Conservation (phyloP, 768 basidiomycete genomes). For the Cyclocybe cylindracea region DNA sequence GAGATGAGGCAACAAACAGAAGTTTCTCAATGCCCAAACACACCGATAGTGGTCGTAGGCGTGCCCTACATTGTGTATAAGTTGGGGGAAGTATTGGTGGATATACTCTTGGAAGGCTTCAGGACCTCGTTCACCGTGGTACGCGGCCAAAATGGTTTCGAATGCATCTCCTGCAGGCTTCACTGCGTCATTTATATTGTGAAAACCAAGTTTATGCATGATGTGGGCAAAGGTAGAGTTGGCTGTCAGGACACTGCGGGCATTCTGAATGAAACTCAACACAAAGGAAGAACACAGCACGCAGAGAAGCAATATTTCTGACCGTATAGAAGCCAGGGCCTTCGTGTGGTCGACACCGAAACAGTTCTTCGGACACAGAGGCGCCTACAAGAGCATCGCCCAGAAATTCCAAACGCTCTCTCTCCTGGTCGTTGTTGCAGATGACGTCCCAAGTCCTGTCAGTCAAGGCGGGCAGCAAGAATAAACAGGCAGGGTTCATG, state of each 20-base stretch:
- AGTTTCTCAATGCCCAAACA: not conserved
- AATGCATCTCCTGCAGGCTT: constrained; percentile 49
- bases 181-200: constrained; percentile 14
- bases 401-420: constrained; percentile 47
- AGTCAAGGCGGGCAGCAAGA: constrained; percentile 34
- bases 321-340: constrained; percentile 37
- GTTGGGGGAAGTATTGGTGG: constrained; percentile 34
- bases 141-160: constrained; percentile 47
- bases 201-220: constrained; percentile 34
- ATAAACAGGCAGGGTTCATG: constrained; percentile 18
- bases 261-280: constrained; percentile 10
- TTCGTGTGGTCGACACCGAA: constrained; percentile 29
- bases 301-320: constrained; percentile 1
- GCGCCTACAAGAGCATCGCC: constrained; percentile 49
- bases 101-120: constrained; percentile 39
- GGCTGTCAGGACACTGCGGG: constrained; percentile 21
- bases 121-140: constrained; percentile 39
- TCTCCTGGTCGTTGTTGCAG: constrained; percentile 20
- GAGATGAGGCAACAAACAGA: not conserved
- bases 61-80: constrained; percentile 33
- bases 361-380: constrained; percentile 39
- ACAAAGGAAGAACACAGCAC: not conserved
- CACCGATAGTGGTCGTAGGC: constrained; percentile 17
- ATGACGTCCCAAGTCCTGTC: constrained; percentile 27
- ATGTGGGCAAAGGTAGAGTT: constrained; percentile 40